Evolutionary conservation across 345 rosid species (phyloP), one percentile per base, ranked within the genome.

Genomic region (Erodium maritimum): DNA sequence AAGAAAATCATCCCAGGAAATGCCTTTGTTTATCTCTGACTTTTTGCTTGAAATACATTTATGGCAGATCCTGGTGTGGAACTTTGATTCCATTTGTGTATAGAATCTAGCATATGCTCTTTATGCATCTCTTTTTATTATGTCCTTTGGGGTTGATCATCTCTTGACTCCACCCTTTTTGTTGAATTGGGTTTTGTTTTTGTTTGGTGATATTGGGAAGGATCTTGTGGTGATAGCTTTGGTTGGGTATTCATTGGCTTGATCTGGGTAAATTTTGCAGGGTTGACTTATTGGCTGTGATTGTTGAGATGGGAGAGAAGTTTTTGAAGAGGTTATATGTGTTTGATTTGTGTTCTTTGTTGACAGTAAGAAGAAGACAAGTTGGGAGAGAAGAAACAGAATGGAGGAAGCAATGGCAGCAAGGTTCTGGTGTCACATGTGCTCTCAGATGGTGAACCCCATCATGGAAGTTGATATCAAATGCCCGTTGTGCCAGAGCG

Each of bases 401-500:
- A 77, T 81, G 83, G 85, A 78, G 19, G 85, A 78, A 62, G 70
- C 79, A 59, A 59, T 66, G 59, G 71, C 79, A 33, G 71, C 77
- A 21, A 69, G 75, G 57, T 84, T 81, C 56, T 81, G 85, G 83
- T 84, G 91, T 70, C 65, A 91, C 67, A 62, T 54, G 84, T 91
- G 98, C 74, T 69, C 75, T 34, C 90, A 64, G 64, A 77, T 68
- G 65, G 96, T 91, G 74, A 55, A 81, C 68, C 96, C 93, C 11
- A 23, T 71, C 46, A 62, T 75, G 73, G 96, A 84, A 60, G 69
- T 74, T 12, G 96, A 91, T 79, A 77, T 88, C 65, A 91, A 84
- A 70, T 91, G 98, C 72, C 96, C 98, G 8, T 59, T 71, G 63
- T 91, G 98, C 59, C 75, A 73, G 60, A 66, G 83, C 20, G 91